Conservation (phyloP, 495 filamentous ascomycete genomes). For the Talaromyces proteolyticus region DNA sequence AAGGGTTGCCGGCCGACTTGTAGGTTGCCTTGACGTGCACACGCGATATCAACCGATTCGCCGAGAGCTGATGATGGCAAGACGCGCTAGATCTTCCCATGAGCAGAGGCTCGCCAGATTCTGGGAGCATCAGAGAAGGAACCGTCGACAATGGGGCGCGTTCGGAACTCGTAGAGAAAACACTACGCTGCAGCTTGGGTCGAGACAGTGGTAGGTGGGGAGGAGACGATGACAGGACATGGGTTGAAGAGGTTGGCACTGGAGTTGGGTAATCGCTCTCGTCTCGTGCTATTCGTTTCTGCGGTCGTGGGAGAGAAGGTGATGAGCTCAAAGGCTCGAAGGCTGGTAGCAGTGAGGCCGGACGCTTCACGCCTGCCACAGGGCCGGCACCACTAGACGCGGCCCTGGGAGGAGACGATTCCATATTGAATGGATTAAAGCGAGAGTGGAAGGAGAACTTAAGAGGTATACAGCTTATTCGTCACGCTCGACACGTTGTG, state of each 20-base stretch:
- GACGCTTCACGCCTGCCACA: constrained; percentile 65
- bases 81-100: constrained; percentile 93
- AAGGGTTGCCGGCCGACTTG: constrained; percentile 56
- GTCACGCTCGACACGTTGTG: neutral
- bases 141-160: constrained; percentile 78
- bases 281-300: constrained; percentile 62
- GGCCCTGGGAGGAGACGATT: constrained; percentile 37
- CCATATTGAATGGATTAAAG: constrained; percentile 23
- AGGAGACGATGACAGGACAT: constrained; percentile 85
- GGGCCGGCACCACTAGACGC: constrained; percentile 25
- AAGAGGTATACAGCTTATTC: neutral
- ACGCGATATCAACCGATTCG: constrained; percentile 86
- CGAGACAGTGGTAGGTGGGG: constrained; percentile 41
- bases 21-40: constrained; percentile 88
- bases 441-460: constrained; percentile 1
- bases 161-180: constrained; percentile 69
- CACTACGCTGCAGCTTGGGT: constrained; percentile 41
- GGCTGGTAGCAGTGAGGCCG: constrained; percentile 77
- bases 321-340: constrained; percentile 93
- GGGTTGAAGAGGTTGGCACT: constrained; percentile 87
- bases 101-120: constrained; percentile 70
- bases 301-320: constrained; percentile 68
- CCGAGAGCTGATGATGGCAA: constrained; percentile 84
- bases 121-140: constrained; percentile 72
- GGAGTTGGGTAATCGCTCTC: constrained; percentile 69